These are phyloP conservation scores for Mycena citricolor DNA, from an alignment of 1,284 basidiomycete species.

Conservation along the genomic window DNA sequence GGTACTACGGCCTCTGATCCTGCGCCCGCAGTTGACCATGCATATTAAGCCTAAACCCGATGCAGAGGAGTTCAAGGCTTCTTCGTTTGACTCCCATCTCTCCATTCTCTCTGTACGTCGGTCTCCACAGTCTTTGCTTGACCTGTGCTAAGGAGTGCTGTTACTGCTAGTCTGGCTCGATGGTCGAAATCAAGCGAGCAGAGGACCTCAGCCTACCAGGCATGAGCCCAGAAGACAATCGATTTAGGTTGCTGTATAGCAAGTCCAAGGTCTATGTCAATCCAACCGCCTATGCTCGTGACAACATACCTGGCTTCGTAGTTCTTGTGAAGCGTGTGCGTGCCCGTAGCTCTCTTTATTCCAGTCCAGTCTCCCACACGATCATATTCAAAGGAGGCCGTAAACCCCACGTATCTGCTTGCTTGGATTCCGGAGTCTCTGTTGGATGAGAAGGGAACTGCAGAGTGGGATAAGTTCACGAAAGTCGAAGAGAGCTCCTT, in stretches of 20 bases:
- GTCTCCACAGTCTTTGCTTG: background rate
- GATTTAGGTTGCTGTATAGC: constrained; percentile 76
- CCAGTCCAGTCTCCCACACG: constrained; percentile 10
- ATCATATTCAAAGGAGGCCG: constrained; percentile 54
- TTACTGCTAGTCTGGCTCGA: constrained; percentile 60
- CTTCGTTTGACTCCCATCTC: constrained; percentile 36
- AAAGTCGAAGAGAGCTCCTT: constrained; percentile 70
- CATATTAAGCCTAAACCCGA: too few relatives aligned
- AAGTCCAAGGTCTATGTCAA: constrained; percentile 95
- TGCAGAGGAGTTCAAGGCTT: constrained; percentile 19
- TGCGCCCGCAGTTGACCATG: too few relatives aligned
- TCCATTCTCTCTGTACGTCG: constrained; percentile 30
- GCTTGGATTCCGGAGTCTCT: constrained; percentile 86
- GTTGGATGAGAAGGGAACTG: constrained; percentile 70
- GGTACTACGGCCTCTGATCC: too few relatives aligned
- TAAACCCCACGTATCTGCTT: constrained; percentile 71
- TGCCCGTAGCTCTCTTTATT: constrained; percentile 20
- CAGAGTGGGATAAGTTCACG: constrained; percentile 85
- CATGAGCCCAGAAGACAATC: constrained; percentile 51
- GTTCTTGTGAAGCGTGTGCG: constrained; percentile 81
- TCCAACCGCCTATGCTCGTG: constrained; percentile 86
- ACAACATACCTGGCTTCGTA: constrained; percentile 93
- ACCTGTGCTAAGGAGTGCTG: constrained; percentile 14
- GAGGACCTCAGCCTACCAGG: constrained; percentile 27
- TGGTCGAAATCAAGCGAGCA: constrained; percentile 75